Evolutionary conservation across 495 filamentous ascomycete genomes (phyloP).

Genomic region (Hypoxylon subgilvum): DNA sequence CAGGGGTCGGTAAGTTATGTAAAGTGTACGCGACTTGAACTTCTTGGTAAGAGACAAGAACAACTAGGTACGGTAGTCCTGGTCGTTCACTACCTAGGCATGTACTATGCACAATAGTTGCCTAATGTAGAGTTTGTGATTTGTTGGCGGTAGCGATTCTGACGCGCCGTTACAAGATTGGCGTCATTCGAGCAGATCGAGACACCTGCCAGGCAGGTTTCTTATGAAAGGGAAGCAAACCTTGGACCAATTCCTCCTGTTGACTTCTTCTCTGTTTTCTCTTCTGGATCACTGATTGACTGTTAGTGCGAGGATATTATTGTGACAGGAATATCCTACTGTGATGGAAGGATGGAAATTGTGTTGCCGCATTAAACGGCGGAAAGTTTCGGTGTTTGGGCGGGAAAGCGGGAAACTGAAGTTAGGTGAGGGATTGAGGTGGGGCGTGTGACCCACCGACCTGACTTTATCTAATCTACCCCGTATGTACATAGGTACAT

Average conservation of each 20-base stretch:
- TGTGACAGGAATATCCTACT: no score
- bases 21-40: not conserved
- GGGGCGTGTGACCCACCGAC: slow-evolving; percentile 10
- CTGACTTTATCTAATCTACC: slow-evolving; percentile 20
- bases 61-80: not conserved
- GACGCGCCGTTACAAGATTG: slow-evolving; percentile 8
- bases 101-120: not conserved
- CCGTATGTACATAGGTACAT: not conserved
- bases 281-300: no score
- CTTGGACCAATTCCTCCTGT: not conserved
- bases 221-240: slow-evolving; percentile 11
- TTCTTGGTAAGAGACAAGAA: not conserved
- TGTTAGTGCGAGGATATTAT: no score
- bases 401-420: not conserved
- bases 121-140: no score
- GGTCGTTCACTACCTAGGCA: not conserved
- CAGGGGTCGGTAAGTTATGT: not conserved
- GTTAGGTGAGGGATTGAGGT: slow-evolving; percentile 3
- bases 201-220: not conserved
- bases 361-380: not conserved
- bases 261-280: no score
- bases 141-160: not conserved
- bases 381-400: not conserved
- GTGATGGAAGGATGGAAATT: no score
- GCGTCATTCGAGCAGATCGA: not conserved